These are phyloP conservation scores for Cyclospora cayetanensis DNA, from an alignment of 169 alveolate species.

Conservation along the genomic window DNA sequence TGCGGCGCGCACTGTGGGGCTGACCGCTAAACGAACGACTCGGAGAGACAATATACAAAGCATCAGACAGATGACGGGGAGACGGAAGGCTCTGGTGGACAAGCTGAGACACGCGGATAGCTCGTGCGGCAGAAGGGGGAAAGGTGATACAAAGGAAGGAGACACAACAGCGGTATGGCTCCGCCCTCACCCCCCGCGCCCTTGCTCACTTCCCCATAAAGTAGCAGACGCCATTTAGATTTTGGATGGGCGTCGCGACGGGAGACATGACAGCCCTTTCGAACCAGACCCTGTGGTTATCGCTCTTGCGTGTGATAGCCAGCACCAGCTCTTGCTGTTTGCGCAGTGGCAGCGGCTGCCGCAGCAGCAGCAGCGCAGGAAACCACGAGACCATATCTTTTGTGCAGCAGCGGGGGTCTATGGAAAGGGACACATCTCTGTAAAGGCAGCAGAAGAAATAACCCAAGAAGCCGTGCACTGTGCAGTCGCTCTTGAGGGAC, in stretches of 20 bases:
- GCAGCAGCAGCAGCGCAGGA: constrained; percentile 88
- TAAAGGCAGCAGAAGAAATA: constrained; percentile 82
- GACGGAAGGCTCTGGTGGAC: too few species aligned
- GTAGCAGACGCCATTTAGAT: constrained; percentile 64
- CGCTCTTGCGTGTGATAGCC: constrained; percentile 80
- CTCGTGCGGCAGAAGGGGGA: too few species aligned
- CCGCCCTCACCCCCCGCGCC: too few species aligned
- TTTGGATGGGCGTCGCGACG: constrained; percentile 65
- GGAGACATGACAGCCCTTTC: constrained; percentile 81
- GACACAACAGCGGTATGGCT: too few species aligned
- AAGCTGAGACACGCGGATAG: too few species aligned
- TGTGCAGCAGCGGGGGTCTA: constrained; percentile 81
- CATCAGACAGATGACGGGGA: too few species aligned
- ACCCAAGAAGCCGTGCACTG: constrained; percentile 87
- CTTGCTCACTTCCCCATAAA: constrained; percentile 49
- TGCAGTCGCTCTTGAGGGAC: constrained; percentile 15
- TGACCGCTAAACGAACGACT: too few species aligned
- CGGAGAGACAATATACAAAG: too few species aligned
- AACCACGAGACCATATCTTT: constrained; percentile 87
- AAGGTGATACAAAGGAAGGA: too few species aligned
- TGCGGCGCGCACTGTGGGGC: too few species aligned
- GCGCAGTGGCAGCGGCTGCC: constrained; percentile 75
- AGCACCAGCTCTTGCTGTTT: constrained; percentile 73
- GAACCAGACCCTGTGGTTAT: constrained; percentile 84
- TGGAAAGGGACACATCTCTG: constrained; percentile 77